These are phyloP conservation scores for Claviceps fusiformis DNA, from an alignment of 2,329 filamentous ascomycete species.

Conservation along the genomic window DNA sequence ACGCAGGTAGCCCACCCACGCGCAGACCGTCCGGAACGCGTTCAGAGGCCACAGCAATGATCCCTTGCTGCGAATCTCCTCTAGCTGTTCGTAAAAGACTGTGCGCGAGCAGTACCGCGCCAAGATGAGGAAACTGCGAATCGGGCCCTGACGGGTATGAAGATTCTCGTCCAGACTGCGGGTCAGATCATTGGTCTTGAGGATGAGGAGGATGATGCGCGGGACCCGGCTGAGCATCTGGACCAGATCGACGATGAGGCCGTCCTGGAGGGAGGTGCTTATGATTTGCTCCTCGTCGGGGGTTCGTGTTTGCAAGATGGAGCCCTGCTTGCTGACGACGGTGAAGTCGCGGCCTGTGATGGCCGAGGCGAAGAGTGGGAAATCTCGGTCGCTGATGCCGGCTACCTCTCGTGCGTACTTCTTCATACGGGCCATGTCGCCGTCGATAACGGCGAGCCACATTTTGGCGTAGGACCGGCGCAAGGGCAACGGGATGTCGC, in stretches of 20 bases:
- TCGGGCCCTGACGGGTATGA: conserved; percentile 55
- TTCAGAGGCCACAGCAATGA: conserved; percentile 47
- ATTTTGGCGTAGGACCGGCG: conserved; percentile 88
- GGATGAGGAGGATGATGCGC: conserved; percentile 79
- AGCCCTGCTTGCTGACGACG: conserved; percentile 50
- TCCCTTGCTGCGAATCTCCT: conserved; percentile 37
- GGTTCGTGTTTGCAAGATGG: conserved; percentile 46
- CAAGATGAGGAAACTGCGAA: conserved; percentile 53
- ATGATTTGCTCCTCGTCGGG: conserved; percentile 76
- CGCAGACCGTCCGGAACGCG: conserved; percentile 36
- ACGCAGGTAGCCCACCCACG: conserved; percentile 44
- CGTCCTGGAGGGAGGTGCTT: conserved; percentile 69
- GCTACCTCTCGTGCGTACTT: conserved; percentile 81
- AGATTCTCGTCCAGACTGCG: conserved; percentile 85
- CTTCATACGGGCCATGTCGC: conserved; percentile 74
- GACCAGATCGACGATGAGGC: conserved; percentile 77
- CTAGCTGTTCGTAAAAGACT: conserved; percentile 51
- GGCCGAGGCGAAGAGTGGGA: conserved; percentile 87
- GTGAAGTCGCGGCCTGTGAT: conserved; percentile 90
- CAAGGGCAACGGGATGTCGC: conserved; percentile 68
- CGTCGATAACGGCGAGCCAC: conserved; percentile 91
- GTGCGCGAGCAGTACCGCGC: conserved; percentile 55
- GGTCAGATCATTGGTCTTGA: conserved; percentile 96
- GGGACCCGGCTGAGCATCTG: conserved; percentile 80
- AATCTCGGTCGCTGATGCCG: conserved; percentile 76